phyloP scores from a whole-genome alignment of 1,284 basidiomycete species.

The Naganishia sp. region DNA sequence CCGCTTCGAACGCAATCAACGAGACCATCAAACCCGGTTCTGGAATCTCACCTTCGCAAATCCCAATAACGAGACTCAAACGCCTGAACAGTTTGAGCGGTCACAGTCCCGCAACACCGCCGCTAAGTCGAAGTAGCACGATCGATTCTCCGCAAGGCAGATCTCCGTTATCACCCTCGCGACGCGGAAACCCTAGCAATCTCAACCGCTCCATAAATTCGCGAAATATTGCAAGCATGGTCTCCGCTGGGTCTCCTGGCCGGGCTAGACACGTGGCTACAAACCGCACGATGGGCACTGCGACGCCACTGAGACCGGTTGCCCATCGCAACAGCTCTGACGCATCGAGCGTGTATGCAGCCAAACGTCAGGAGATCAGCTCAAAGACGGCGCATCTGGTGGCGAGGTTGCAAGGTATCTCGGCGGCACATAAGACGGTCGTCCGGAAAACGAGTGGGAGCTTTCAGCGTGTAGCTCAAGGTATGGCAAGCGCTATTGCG shows the following conservation, averaged over 20 bases:
- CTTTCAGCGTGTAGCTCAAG: conserved; percentile 19
- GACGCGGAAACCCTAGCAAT: conserved; percentile 1
- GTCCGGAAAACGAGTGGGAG: conserved; percentile 21
- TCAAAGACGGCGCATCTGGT: conserved; percentile 16
- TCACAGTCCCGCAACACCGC: conserved; percentile 12
- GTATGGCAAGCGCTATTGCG: conserved; percentile 17
- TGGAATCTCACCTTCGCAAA: conserved; percentile 10
- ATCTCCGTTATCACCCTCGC: not conserved
- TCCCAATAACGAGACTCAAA: conserved; percentile 20
- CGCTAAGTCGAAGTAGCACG: conserved; percentile 24
- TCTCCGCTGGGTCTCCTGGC: conserved; percentile 1
- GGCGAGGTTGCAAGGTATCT: conserved; percentile 12
- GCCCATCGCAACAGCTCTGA: conserved; percentile 3
- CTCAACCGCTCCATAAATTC: conserved; percentile 32
- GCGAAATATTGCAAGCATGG: conserved; percentile 23
- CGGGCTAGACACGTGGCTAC: not conserved
- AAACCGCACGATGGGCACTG: not conserved
- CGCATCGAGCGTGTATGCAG: conserved; percentile 5
- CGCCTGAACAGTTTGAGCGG: conserved; percentile 18
- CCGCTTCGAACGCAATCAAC: not conserved
- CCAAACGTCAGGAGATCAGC: conserved; percentile 20
- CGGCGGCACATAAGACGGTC: conserved; percentile 21
- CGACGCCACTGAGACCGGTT: conserved; percentile 6
- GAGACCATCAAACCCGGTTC: conserved; percentile 2
- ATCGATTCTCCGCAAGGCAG: conserved; percentile 10